phyloP scores from a whole-genome alignment of 2,329 filamentous ascomycete species.

The Fusarium begoniae region DNA sequence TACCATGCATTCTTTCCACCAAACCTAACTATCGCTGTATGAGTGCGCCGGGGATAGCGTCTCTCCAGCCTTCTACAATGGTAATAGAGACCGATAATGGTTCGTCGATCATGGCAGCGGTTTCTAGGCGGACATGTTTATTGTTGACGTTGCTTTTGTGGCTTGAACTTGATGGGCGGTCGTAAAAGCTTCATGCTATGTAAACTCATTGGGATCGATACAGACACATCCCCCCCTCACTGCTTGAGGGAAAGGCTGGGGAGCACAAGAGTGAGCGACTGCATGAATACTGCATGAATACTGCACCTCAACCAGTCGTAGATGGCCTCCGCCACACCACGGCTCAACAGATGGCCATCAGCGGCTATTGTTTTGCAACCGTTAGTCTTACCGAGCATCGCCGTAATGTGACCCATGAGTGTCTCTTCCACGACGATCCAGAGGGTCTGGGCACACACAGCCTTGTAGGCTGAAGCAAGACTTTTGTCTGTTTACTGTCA shows the following conservation, averaged over 20 bases:
- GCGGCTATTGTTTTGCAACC: conserved; percentile 5
- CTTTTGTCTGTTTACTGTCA: not conserved
- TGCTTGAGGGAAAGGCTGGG: not conserved
- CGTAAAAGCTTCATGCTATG: not conserved
- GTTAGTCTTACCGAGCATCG: conserved; percentile 5
- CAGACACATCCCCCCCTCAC: not conserved
- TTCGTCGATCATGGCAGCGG: conserved; percentile 3
- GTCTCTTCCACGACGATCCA: not conserved
- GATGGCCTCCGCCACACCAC: conserved; percentile 17
- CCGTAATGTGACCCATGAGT: conserved; percentile 5
- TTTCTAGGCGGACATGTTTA: conserved; percentile 24
- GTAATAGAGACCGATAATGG: conserved; percentile 11
- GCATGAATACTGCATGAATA: conserved; percentile 5
- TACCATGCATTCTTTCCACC: conserved; percentile 21
- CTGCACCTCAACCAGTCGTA: not conserved
- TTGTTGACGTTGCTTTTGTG: conserved; percentile 21
- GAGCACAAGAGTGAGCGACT: not conserved
- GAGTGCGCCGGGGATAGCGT: not conserved
- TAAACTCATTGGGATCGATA: not conserved
- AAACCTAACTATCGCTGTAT: not conserved
- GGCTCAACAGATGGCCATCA: conserved; percentile 2
- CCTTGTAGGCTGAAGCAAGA: conserved; percentile 1
- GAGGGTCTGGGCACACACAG: not conserved
- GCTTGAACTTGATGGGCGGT: conserved; percentile 10
- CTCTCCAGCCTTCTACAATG: conserved; percentile 5